Base-by-base conservation (phyloP, 768 basidiomycete genomes). In the Suillus weaverae region DNA sequence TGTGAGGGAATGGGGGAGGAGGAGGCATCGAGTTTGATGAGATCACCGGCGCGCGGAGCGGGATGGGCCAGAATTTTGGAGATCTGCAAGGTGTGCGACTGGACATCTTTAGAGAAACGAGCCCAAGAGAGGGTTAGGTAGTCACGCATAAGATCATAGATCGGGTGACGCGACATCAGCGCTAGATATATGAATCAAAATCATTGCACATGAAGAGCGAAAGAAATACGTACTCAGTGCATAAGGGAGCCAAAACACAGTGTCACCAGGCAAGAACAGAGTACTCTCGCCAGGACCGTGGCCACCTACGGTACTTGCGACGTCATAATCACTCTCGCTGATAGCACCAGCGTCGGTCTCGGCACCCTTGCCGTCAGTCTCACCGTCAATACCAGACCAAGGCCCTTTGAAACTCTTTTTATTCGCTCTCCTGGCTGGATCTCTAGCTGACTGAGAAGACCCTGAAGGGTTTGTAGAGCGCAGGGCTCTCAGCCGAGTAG, bases 81-180 rank as follows among this genome's bases (percentile, higher is more conserved):
- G 63, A 94, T 94, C 73, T 94, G 93, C 61, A 95, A 82, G 11
- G 94, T 94, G 72, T 97, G 95, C 0, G 91, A 91, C 77, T 94
- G 92, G 5, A 96, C 94, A 71, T 97, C 94, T 78, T 96, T 96
- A 62, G 92, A 92, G 80, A 94, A 95, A 57, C 92, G 89, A 20
- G 94, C 94, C 94, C 94, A 96, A 4, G 91, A 93, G 53, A 97
- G 87, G n/a, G 95, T 95, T 51, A 99, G 85, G 72, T 93, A 96
- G 78, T 99, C 96, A 61, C 92, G 86, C 91, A 98, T 94, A 62
- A 97, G 83, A 73, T 96, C 94, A 78, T 96, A 97, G 68, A 97
- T 92, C 0, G 95, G 95, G 75, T 93, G 92, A 30, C 93, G 89
- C 56, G 95, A 97, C 35, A 95, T 94, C 71, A 94, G 83, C 18